Evolutionary conservation across 2,329 filamentous ascomycete genomes (phyloP), one percentile per base, ranked within the genome.

Genomic region (Ophiostoma novo-ulmi): DNA sequence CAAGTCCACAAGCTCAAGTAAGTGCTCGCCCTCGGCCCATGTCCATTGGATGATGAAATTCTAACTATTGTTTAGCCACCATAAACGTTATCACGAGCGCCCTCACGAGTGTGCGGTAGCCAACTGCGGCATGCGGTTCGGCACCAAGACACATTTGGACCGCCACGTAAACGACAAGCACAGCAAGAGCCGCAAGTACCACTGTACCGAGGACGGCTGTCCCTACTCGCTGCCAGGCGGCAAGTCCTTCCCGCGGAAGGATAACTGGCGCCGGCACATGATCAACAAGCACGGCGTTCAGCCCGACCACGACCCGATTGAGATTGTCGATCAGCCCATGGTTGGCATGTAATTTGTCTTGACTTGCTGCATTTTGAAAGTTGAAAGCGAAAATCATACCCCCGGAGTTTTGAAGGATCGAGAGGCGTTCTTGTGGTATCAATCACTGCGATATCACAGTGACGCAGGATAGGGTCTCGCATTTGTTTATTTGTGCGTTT

Each of bases 191-290:
- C 85, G 85, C 76, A 86, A 86, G 71, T 88, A 85, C 70, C 85
- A 88, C 76, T 88, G 86, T 74, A 84, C 82, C 0, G 81, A 85
- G 5, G 80, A 79, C 1, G 82, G 81, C 7, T 88, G 86, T 74
- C 80, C 84, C 5, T 88, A 86, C 75, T 87, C 85, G n/a, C 82
- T 81, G 70, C 76, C 79, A 20, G 86, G 86, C 10, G 85, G 85
- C 70, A 87, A 86, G 73, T 85, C 83, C 0, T 88, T 88, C 73
- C 85, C 86, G 0, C 80, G 86, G 69, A 88, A 88, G 75, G 86
- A 88, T 75, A 88, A 88, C 77, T 88, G 86, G 86, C 84, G 85
- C 74, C 79, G 86, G 70, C 86, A 88, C 75, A 88, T 88, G 85
- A 80, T 82, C 48, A 88, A 87, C 76, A 88, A 87, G 74, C 86